Evolutionary conservation across 768 basidiomycete genomes (phyloP), one percentile per base, ranked within the genome.

Genomic region (Psilocybe tampanensis): DNA sequence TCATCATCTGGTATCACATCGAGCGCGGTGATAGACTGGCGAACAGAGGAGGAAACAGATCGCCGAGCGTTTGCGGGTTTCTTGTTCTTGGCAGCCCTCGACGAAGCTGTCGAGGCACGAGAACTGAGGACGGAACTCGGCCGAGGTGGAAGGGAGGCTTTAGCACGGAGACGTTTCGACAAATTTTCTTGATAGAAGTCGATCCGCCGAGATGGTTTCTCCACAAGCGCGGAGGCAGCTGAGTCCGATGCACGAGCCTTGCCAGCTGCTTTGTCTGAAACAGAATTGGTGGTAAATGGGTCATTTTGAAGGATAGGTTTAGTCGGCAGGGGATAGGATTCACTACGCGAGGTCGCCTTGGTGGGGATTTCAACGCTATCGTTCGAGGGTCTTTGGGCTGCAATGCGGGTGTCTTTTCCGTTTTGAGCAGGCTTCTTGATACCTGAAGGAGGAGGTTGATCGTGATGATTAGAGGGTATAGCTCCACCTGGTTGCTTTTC

Each of bases 101-200:
- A 45, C 5, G 56, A 36, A 21, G 50, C 22, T 5, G 36, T 39
- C 8, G 56, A 60, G 23, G 44, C 44, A n/a, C 47, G 58, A 42
- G 36, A 54, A 22, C 55, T 54, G 29, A 54, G 23, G 3, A 23
- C 53, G 2, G 59, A 55, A 15, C 52, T 44, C 24, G 48, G 58
- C 32, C 43, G 51, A 23, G 59, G 60, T 7, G 18, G 18, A 44
- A 49, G 36, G 8, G 54, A 54, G n/a, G 32, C 50, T 9, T 41
- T 55, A 18, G 56, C 29, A 24, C 59, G 56, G 4, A 44, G 54
- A 7, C 56, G 55, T 24, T 56, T 52, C 6, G 49, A 22, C 43
- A 61, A 41, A 22, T 52, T 54, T 43, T 63, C 34, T 13, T 52
- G 47, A 33, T 59, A 57, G 2, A 65, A 55, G 54, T 65, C 64